These are phyloP conservation scores for Penicillium parvum DNA, from an alignment of 495 filamentous ascomycete species.

Conservation along the genomic window DNA sequence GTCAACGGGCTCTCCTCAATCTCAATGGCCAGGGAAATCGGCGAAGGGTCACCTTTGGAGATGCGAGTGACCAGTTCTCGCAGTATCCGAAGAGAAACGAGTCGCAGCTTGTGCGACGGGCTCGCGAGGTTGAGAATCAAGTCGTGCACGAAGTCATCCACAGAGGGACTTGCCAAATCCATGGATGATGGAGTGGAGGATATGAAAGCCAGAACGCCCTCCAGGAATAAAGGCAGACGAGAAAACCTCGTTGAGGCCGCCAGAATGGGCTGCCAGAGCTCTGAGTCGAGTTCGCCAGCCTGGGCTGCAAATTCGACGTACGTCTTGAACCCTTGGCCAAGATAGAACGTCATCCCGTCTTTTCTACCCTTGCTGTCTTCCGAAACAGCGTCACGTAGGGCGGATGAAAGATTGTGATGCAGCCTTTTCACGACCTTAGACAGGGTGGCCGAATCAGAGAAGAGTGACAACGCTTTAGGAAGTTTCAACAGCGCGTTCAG, in stretches of 20 bases:
- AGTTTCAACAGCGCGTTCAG: constrained; percentile 41
- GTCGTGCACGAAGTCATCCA: constrained; percentile 53
- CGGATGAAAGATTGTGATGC: constrained; percentile 29
- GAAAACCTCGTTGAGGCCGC: constrained; percentile 57
- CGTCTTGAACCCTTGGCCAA: constrained; percentile 46
- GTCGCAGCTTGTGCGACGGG: constrained; percentile 65
- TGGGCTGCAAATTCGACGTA: constrained; percentile 38
- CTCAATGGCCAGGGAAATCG: constrained; percentile 52
- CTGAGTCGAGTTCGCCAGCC: constrained; percentile 40
- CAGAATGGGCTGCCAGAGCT: constrained; percentile 54
- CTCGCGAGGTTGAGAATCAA: constrained; percentile 68
- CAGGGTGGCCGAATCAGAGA: constrained; percentile 29
- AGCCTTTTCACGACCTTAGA: constrained; percentile 33
- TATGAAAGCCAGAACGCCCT: constrained; percentile 60
- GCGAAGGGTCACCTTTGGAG: constrained; percentile 34
- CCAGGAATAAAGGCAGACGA: constrained; percentile 60
- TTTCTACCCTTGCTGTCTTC: constrained; percentile 17
- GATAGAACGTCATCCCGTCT: constrained; percentile 26
- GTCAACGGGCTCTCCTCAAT: constrained; percentile 74
- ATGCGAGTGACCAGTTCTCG: constrained; percentile 31
- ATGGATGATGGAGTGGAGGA: constrained; percentile 40
- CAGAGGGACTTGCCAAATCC: constrained; percentile 38
- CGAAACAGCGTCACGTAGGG: constrained; percentile 21
- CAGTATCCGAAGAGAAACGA: constrained; percentile 66
- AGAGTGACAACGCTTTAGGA: constrained; percentile 34